phyloP scores from a whole-genome alignment of 2,329 filamentous ascomycete species.

The Trematosphaeria pertusa region DNA sequence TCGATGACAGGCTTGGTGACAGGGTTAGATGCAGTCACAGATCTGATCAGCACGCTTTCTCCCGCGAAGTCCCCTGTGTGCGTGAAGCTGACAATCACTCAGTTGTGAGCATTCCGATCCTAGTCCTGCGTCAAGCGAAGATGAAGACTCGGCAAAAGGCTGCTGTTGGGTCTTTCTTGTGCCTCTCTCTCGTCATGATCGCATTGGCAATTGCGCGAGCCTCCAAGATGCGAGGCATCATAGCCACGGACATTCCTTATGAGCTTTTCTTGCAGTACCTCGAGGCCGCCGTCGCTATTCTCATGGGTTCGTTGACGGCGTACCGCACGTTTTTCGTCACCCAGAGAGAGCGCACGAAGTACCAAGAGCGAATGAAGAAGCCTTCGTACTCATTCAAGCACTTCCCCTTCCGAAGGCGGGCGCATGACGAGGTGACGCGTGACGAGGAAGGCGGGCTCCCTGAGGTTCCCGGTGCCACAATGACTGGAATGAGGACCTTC shows the following conservation, averaged over 20 bases:
- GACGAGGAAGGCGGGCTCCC: not conserved
- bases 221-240: not conserved
- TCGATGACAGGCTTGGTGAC: not conserved
- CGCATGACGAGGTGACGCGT: not conserved
- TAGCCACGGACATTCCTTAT: conserved; percentile 13
- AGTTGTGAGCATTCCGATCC: conserved; percentile 18
- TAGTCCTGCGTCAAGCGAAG: conserved; percentile 5
- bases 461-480: not conserved
- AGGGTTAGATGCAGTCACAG: conserved; percentile 1
- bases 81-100: not conserved
- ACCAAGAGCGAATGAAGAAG: not conserved
- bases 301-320: conserved; percentile 23
- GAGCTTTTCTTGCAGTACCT: conserved; percentile 20
- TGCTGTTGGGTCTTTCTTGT: not conserved
- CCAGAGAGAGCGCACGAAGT: not conserved
- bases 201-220: conserved; percentile 1
- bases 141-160: conserved; percentile 1
- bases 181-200: conserved; percentile 5
- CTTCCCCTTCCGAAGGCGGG: not conserved
- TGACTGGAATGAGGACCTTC: conserved; percentile 3
- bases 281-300: conserved; percentile 17
- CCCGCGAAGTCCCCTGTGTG: not conserved
- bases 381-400: not conserved
- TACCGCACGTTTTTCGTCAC: conserved; percentile 19
- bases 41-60: conserved; percentile 1